These are phyloP conservation scores for Penicillium daleae DNA, from an alignment of 495 filamentous ascomycete genomes.

Conservation along the genomic window DNA sequence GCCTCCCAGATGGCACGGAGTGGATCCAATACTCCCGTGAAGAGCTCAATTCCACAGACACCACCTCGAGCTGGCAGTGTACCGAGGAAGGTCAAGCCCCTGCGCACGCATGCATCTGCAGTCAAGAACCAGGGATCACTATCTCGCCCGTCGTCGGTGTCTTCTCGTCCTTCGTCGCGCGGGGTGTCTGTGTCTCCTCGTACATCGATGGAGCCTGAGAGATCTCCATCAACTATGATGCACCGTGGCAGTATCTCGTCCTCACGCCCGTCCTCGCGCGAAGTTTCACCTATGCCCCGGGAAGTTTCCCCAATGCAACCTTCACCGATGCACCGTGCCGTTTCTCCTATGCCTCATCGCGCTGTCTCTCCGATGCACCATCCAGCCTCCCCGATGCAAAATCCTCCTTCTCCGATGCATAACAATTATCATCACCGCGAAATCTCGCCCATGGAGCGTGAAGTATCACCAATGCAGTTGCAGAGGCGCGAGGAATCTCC, in stretches of 20 bases:
- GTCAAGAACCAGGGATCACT: conserved; percentile 42
- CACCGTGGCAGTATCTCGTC: conserved; percentile 32
- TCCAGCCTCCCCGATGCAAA: conserved; percentile 30
- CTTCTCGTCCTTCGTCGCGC: conserved; percentile 36
- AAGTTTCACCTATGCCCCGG: conserved; percentile 38
- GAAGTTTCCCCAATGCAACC: conserved; percentile 6
- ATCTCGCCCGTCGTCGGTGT: conserved; percentile 37
- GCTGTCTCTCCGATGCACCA: conserved; percentile 31
- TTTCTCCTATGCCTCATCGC: conserved; percentile 16
- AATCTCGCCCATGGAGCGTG: conserved; percentile 24
- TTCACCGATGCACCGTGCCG: conserved; percentile 2
- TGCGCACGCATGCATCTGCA: conserved; percentile 45
- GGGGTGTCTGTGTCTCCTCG: conserved; percentile 35
- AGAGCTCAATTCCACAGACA: conserved; percentile 51
- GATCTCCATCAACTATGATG: conserved; percentile 38
- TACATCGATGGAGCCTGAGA: conserved; percentile 30
- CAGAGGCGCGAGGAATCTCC: conserved; percentile 48
- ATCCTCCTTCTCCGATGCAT: conserved; percentile 11
- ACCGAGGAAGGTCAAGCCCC: conserved; percentile 40
- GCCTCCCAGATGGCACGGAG: conserved; percentile 39
- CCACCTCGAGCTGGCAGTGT: conserved; percentile 48
- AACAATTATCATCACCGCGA: conserved; percentile 19
- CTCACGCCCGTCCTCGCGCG: conserved; percentile 37
- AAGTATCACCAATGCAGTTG: conserved; percentile 35
- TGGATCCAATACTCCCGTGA: conserved; percentile 36